Evolutionary conservation across 345 rosid genomes (phyloP).

Genomic region (Melaleuca alternifolia): DNA sequence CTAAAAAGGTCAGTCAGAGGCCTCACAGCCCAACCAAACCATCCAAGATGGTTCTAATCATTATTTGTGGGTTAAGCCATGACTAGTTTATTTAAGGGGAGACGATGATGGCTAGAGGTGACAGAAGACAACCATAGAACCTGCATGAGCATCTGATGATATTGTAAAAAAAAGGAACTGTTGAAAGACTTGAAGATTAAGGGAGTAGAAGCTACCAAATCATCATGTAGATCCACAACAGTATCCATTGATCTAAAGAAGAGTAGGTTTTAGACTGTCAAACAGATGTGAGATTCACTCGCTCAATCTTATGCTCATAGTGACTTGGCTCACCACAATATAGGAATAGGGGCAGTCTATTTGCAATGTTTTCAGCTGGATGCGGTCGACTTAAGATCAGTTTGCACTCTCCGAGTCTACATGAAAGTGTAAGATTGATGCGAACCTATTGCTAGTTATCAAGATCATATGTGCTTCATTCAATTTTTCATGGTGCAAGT

Average conservation of each 20-base stretch:
- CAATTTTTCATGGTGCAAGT: not conserved
- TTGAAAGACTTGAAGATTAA: not conserved
- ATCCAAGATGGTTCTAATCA: not conserved
- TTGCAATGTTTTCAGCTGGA: not conserved
- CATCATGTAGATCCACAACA: not conserved
- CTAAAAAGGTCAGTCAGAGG: not conserved
- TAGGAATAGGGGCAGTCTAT: not conserved
- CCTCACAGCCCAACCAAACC: not conserved
- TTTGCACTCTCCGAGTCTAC: not conserved
- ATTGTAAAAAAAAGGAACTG: not conserved
- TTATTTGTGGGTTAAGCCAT: not conserved
- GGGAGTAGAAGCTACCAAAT: not conserved
- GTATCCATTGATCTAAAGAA: too few relatives aligned
- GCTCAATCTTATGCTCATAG: not conserved
- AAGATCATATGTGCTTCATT: not conserved
- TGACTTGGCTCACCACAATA: not conserved
- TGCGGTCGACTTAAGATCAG: accelerated
- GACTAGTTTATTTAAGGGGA: not conserved
- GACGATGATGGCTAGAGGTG: not conserved
- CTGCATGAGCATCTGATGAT: not conserved
- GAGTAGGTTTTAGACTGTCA: not conserved
- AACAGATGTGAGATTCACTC: accelerated
- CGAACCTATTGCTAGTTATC: not conserved
- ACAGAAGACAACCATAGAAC: not conserved
- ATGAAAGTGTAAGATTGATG: not conserved